Conservation (phyloP, 148 eudicot genomes). For the Hydrangea macrophylla region DNA sequence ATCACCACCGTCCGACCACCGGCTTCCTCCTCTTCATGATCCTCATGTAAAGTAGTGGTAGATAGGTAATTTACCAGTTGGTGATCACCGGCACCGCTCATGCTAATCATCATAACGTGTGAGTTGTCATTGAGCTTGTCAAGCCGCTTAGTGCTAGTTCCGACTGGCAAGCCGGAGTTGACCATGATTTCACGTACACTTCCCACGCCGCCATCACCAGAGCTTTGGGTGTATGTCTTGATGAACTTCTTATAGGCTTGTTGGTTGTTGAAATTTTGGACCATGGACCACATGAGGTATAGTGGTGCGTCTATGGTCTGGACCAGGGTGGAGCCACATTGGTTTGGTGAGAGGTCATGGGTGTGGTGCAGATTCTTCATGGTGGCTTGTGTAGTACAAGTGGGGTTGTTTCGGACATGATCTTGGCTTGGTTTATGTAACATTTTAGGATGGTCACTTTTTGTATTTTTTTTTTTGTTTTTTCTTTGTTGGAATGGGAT, state of each 20-base stretch:
- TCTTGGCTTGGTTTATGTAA: too few species aligned
- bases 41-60: constrained; percentile 21
- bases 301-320: constrained; percentile 49
- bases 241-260: constrained; percentile 46
- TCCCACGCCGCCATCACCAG: constrained; percentile 20
- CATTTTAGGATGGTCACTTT: too few species aligned
- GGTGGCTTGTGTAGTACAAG: not conserved
- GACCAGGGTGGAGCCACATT: constrained; percentile 40
- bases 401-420: too few species aligned
- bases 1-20: constrained; percentile 33
- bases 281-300: constrained; percentile 49
- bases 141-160: constrained; percentile 37
- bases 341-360: constrained; percentile 24
- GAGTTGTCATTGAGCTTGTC: constrained; percentile 36
- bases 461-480: too few species aligned
- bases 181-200: constrained; percentile 21
- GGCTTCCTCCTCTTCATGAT: constrained; percentile 6
- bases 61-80: constrained; percentile 30
- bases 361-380: constrained; percentile 25
- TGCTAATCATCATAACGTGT: constrained; percentile 29
- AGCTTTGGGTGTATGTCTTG: constrained; percentile 11
- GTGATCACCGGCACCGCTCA: constrained; percentile 47
- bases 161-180: constrained; percentile 37
- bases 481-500: too few species aligned
- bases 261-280: constrained; percentile 47